Evolutionary conservation across 306 rosid genomes (phyloP).

Genomic region (Inga oerstediana): DNA sequence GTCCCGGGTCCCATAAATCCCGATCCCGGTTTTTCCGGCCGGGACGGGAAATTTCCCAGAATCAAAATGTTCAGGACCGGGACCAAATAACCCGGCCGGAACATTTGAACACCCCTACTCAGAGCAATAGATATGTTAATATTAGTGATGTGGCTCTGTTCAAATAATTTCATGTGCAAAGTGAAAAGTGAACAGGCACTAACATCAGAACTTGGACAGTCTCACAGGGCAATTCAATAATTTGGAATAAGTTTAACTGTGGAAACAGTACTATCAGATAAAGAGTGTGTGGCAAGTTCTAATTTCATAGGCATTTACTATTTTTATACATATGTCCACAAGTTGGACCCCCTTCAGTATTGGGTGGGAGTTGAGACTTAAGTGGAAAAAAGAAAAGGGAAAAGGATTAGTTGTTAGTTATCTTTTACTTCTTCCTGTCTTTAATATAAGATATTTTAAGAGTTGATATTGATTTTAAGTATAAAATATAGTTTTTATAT

Average conservation of each 20-base stretch:
- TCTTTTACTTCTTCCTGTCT: background rate
- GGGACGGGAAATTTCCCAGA: no score
- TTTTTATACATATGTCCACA: background rate
- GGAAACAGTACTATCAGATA: background rate
- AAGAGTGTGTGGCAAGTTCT: background rate
- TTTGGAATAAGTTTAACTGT: background rate
- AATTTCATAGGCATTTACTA: background rate
- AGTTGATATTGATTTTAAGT: no score
- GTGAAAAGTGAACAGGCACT: background rate
- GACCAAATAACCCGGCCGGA: no score
- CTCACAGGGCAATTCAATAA: constrained; percentile 16
- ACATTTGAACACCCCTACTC: no score
- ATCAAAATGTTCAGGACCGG: no score
- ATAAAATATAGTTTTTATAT: no score
- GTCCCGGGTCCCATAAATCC: no score
- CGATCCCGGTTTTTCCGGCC: no score
- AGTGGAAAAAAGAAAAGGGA: background rate
- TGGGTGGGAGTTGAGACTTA: background rate
- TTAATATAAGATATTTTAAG: no score
- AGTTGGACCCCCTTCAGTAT: background rate
- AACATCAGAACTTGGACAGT: constrained; percentile 16
- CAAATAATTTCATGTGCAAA: constrained; percentile 3
- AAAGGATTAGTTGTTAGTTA: background rate
- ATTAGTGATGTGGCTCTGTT: background rate
- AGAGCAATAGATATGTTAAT: background rate